Base-by-base conservation (phyloP, 2,329 filamentous ascomycete species). In the Calonectria honghensis region DNA sequence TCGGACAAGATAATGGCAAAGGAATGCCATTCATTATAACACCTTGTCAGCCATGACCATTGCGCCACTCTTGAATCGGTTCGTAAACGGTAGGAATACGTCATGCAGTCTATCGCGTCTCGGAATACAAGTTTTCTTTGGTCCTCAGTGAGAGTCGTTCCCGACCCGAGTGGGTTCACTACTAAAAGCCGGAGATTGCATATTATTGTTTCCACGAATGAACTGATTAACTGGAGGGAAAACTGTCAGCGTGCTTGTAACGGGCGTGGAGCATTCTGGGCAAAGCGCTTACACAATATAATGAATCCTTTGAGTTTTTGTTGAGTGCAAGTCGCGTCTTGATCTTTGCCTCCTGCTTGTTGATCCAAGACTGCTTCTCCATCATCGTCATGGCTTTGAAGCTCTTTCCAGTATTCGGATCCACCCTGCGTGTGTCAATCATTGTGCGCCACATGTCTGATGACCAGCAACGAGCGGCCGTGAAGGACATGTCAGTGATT, bases 401-500 rank as follows among this genome's bases (percentile, higher is more conserved):
- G n/a, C 48, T 73, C 20, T 65, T 73, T 7, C 71, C 71, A 24
- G 66, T 73, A 20, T 29, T 50, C 24, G 71, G 29, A 41, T 73
- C 52, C 4, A 51, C 27, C 35, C 71, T 48, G 7, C 71, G 66
- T 9, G 71, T 73, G 51, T 73, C 71, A 24, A 73, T 73, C 71
- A 73, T 73, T 31, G 54, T 65, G 20, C 71, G 71, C 71, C 71
- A 73, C 35, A 65, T 70, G 59, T 57, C 68, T 11, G 71, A 73
- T 11, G 71, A 66, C 71, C 71, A 73, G 57, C 71, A 73, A 6
- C 71, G 54, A 31, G 50, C 71, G 24, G 32, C 71, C 10, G 71
- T 73, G 50, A 73, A 73, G 48, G 71, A 73, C 71, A 70, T 73
- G 59, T 73, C 71, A 27, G 71, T 73, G 32, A 73, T 73, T 35